Evolutionary conservation across 1,139 yeast species (phyloP), one percentile per base, ranked within the genome.

Genomic region (Suhomyces bolitotheri): DNA sequence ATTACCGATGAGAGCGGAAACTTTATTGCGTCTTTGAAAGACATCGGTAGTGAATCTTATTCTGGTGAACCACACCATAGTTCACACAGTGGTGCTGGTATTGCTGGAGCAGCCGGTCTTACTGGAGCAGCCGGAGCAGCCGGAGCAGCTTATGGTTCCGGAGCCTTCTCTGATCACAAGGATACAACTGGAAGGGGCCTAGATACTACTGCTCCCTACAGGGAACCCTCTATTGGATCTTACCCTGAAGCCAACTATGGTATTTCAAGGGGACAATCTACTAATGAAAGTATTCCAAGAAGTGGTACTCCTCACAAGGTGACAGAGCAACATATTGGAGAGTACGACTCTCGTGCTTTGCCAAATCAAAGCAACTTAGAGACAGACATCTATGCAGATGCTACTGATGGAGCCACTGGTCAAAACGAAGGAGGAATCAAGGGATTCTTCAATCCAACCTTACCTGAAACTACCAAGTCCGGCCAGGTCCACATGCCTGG

Each of bases 1-100:
- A 62, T 64, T 16, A 53, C 58, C 17, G 65, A 65, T 41, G 67
- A 64, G 35, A 43, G 47, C 12, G 66, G 64, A 6, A 23, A 27
- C 19, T 27, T 27, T 16, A 33, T 31, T 23, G 32, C 33, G 22
- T 22, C 31, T 5, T 16, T 8, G 8, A 17, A 17, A 17, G 20
- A 17, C 6, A 8, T 17, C 8, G 7, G 6, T 8, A 8, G 8
- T 17, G 20, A 17, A 6, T 17, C 20, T 8, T 8, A 17, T 17
- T 6, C 7, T 7, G 20, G 20, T 17, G 6, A 7, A 8, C 20
- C 6, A 8, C 20, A 17, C 6, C 20, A 17, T 17, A 8, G 8
- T 17, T 7, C 21, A 19, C 21, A 19, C 9, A 19, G 8, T 19
- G 21, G 21, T 19, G 21, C 21, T 19, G 21, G 7, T 9, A 19